Evolutionary conservation across 495 filamentous ascomycete genomes (phyloP).

Genomic region (Penicillium parvum): DNA sequence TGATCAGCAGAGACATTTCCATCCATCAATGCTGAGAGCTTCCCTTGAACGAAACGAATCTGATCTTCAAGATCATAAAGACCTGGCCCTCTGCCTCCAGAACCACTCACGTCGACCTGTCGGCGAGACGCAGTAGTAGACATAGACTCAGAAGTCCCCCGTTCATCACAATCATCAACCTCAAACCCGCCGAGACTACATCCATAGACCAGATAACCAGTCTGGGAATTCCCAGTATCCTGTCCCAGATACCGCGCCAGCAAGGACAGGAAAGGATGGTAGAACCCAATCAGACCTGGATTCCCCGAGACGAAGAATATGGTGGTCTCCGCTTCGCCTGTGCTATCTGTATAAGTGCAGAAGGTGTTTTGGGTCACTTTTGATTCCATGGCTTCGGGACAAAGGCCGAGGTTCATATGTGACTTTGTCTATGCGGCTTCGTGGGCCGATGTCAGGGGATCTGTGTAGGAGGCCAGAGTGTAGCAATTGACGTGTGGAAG

Average conservation of each 20-base stretch:
- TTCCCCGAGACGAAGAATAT: slow-evolving; percentile 81
- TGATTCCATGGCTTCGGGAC: slow-evolving; percentile 12
- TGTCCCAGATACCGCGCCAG: slow-evolving; percentile 31
- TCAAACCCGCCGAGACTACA: slow-evolving; percentile 72
- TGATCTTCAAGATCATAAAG: slow-evolving; percentile 55
- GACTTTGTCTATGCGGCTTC: too few species aligned
- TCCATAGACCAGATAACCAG: slow-evolving; percentile 53
- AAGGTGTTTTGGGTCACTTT: slow-evolving; percentile 33
- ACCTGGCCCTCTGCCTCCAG: background rate
- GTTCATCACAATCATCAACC: too few species aligned
- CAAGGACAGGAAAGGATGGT: slow-evolving; percentile 62
- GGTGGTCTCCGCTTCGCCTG: slow-evolving; percentile 16
- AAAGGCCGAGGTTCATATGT: too few species aligned
- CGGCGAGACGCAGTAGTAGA: too few species aligned
- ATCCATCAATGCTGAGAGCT: slow-evolving; percentile 17
- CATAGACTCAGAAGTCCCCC: too few species aligned
- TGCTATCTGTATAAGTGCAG: slow-evolving; percentile 19
- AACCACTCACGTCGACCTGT: background rate
- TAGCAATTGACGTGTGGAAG: too few species aligned
- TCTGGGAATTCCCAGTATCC: background rate
- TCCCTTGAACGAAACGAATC: slow-evolving; percentile 46
- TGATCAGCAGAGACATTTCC: background rate
- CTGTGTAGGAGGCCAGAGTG: background rate
- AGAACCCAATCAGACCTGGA: slow-evolving; percentile 80
- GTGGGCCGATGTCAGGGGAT: background rate